A percentile compares a stretch with the other conserved stretches of the same genome.
phyloP scores from a whole-genome alignment of 192 early-diverging fungal genomes.

The Phlyctochytrium arcticum region DNA sequence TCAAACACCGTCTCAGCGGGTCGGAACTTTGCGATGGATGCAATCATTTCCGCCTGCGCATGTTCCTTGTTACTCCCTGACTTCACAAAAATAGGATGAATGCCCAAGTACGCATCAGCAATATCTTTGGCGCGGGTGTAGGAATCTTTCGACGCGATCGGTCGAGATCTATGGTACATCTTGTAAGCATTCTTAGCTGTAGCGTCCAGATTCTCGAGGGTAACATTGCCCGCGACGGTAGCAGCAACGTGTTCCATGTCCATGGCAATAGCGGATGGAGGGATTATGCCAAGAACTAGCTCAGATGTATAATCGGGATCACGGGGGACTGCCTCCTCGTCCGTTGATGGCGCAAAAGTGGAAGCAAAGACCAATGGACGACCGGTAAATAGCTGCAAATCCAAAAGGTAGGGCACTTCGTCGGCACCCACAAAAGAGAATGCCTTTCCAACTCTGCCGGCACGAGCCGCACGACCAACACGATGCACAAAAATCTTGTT shows the following conservation, averaged over 20 bases:
- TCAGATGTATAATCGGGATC: constrained; percentile 62
- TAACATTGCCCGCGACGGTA: constrained; percentile 56
- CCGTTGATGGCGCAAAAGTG: constrained; percentile 1
- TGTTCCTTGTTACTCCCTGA: constrained; percentile 55
- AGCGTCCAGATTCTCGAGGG: constrained; percentile 59
- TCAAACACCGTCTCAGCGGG: constrained; percentile 95
- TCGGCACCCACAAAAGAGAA: constrained; percentile 83
- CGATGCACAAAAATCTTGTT: constrained; percentile 97
- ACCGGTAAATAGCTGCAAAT: constrained; percentile 88
- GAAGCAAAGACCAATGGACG: constrained; percentile 62
- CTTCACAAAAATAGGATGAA: constrained; percentile 70
- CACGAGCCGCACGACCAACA: constrained; percentile 93
- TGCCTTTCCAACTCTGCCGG: constrained; percentile 88
- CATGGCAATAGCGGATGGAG: constrained; percentile 59
- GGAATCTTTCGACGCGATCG: constrained; percentile 76
- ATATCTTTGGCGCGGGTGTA: constrained; percentile 87
- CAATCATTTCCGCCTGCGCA: constrained; percentile 65
- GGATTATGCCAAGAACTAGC: constrained; percentile 75
- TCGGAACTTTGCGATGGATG: constrained; percentile 72
- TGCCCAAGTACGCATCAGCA: constrained; percentile 58
- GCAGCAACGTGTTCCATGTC: constrained; percentile 73
- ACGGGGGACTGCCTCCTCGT: neutral
- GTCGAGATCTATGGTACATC: constrained; percentile 78
- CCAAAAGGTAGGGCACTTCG: constrained; percentile 88
- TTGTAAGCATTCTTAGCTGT: constrained; percentile 80